Conservation (phyloP, 1,139 yeast genomes). For the Yamadazyma diospyri region DNA sequence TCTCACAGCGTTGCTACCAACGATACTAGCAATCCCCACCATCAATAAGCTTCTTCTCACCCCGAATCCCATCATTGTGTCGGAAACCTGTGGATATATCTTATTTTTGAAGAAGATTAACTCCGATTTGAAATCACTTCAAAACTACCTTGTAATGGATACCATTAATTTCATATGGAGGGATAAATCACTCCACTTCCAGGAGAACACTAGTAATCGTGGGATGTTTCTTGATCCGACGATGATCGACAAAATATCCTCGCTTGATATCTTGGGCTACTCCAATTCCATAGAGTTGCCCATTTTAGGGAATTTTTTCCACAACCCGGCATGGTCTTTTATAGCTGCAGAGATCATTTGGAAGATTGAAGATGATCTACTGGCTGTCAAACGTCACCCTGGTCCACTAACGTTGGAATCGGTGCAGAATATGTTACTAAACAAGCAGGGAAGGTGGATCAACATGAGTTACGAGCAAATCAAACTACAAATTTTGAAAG, state of each 20-base stretch:
- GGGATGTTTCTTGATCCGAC: conserved; percentile 41
- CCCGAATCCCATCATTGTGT: conserved; percentile 35
- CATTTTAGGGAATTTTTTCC: conserved; percentile 48
- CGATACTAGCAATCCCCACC: no score
- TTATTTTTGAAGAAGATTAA: conserved; percentile 35
- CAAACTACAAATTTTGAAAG: conserved; percentile 33
- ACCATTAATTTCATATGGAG: conserved; percentile 63
- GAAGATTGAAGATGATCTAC: conserved; percentile 41
- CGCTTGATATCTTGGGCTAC: conserved; percentile 26
- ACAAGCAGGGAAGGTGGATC: no score
- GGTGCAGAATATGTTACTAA: conserved; percentile 18
- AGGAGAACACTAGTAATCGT: conserved; percentile 19
- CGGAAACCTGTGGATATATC: conserved; percentile 49
- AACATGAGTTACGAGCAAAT: conserved; percentile 33
- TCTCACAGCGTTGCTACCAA: no score
- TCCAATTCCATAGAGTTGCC: conserved; percentile 23
- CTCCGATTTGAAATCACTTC: conserved; percentile 29
- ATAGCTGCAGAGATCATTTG: conserved; percentile 44
- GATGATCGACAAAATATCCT: conserved; percentile 33
- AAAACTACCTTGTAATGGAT: conserved; percentile 58
- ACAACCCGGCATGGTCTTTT: conserved; percentile 53
- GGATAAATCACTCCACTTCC: conserved; percentile 35
- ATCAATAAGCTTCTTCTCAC: conserved; percentile 12
- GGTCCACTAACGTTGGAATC: conserved; percentile 43
- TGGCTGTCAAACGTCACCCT: conserved; percentile 33